A percentile compares a stretch with the other conserved stretches of the same genome.
These are phyloP conservation scores for Tuber borchii DNA, from an alignment of 495 filamentous ascomycete genomes.

Conservation along the genomic window DNA sequence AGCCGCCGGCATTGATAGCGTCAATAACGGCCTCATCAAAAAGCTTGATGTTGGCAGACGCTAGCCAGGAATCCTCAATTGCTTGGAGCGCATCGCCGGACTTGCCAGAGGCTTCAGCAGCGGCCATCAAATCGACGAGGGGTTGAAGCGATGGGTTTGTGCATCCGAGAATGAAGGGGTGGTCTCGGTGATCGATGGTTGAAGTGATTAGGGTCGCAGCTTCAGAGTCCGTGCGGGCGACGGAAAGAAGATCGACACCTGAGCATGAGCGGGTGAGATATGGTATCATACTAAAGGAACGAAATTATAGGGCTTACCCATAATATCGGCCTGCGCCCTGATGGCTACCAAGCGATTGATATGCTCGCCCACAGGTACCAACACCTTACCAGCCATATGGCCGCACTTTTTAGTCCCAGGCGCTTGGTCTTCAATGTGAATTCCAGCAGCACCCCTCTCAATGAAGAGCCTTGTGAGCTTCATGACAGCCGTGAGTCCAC, in stretches of 20 bases:
- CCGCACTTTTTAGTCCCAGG: slow-evolving; percentile 99
- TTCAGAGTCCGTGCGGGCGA: slow-evolving; percentile 95
- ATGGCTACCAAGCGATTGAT: slow-evolving; percentile 97
- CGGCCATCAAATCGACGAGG: slow-evolving; percentile 83
- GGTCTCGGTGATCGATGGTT: slow-evolving; percentile 90
- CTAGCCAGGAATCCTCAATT: slow-evolving; percentile 83
- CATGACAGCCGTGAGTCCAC: slow-evolving; percentile 95
- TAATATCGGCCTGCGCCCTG: slow-evolving; percentile 95
- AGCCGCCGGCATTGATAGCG: slow-evolving; percentile 58
- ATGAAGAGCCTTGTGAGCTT: slow-evolving; percentile 97
- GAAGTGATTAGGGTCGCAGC: slow-evolving; percentile 95
- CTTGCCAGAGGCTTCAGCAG: slow-evolving; percentile 78
- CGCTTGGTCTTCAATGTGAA: slow-evolving; percentile 98
- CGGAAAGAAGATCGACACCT: slow-evolving; percentile 76
- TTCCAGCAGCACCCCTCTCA: slow-evolving; percentile 93
- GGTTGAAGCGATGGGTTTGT: slow-evolving; percentile 82
- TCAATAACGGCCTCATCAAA: slow-evolving; percentile 86
- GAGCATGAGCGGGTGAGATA: slow-evolving; percentile 3
- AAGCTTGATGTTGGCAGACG: slow-evolving; percentile 77
- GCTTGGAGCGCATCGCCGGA: slow-evolving; percentile 72
- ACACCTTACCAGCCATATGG: slow-evolving; percentile 98
- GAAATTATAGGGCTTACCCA: slow-evolving; percentile 55
- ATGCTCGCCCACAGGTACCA: slow-evolving; percentile 95
- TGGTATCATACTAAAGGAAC: background rate
- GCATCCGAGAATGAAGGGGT: slow-evolving; percentile 81